Evolutionary conservation across 2,329 filamentous ascomycete species (phyloP), one percentile per base, ranked within the genome.

Genomic region (Lomentospora prolificans): DNA sequence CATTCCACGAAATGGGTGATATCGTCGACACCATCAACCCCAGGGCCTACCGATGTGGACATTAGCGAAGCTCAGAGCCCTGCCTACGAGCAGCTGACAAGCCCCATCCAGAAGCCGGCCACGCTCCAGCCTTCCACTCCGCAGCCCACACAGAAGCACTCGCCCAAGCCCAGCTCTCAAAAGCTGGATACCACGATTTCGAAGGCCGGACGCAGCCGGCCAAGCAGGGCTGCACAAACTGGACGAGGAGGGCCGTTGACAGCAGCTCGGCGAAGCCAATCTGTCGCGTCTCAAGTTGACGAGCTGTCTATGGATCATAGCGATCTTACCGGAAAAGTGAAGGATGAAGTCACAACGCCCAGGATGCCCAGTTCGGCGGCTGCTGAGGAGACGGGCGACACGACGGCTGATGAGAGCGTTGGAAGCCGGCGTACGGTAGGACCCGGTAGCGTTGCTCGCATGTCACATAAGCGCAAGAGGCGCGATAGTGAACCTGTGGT

Each of bases 321-420:
- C 48, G 68, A 67, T 48, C 57, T 66, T 9, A 64, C 65, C 17
- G 67, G 68, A n/a, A 72, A 65, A 55, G 76, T 85, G 55, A 85
- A 86, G 70, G 70, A 82, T 58, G 82, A 86, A 65, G 79, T 72
- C 41, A 71, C 73, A 5, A 85, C 81, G 3, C 81, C 82, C 1
- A 69, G 70, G 25, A 56, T 56, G 24, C 39, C 30, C 17, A 22
- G 41, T 9, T 46, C 41, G 22, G 51, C 14, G 30, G 72, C 73
- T 5, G 67, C 75, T 3, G 79, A 82, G 51, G 81, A 85, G 56
- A 69, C 73, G 4, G 77, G 75, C 17, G 80, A 82, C 58, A 80
- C 76, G 2, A 78, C 76, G 2, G 74, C 76, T 4, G 79, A 82
- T 58, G 80, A 84, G 63, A 75, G 74, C 56, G 68, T 70, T 4